Conservation (phyloP, 2,329 filamentous ascomycete genomes). For the Monilinia aucupariae region DNA sequence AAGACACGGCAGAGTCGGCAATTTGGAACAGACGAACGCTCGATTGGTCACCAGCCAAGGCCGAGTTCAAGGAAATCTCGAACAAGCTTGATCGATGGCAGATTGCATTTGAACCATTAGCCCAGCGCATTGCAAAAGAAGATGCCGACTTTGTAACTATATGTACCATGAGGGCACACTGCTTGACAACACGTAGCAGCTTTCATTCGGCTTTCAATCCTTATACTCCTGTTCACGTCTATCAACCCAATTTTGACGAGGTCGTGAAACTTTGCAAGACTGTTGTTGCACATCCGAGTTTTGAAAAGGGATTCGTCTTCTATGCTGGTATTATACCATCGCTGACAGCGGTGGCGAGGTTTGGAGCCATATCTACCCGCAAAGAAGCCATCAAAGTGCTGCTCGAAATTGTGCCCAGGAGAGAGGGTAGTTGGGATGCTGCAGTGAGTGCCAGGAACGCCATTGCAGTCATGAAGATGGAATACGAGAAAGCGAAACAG, state of each 20-base stretch:
- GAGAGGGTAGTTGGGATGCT: constrained; percentile 15
- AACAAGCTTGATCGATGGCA: constrained; percentile 12
- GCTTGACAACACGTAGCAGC: not conserved
- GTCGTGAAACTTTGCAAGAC: not conserved
- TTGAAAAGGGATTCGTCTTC: constrained; percentile 11
- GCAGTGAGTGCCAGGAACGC: not conserved
- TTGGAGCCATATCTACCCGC: not conserved
- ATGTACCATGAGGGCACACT: not conserved
- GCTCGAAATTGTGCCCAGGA: constrained; percentile 10
- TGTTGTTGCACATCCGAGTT: not conserved
- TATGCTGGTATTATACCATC: constrained; percentile 4
- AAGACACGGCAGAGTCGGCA: not conserved
- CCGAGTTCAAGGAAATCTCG: not conserved
- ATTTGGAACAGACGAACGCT: constrained; percentile 8
- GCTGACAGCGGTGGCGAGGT: not conserved
- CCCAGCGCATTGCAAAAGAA: not conserved
- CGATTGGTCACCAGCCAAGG: not conserved
- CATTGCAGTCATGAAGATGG: constrained; percentile 1
- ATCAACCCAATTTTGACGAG: not conserved
- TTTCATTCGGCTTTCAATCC: constrained; percentile 8
- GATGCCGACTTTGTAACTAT: constrained; percentile 2
- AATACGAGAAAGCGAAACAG: not conserved
- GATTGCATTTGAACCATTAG: constrained; percentile 5
- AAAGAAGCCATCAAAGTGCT: constrained; percentile 7
- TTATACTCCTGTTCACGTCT: not conserved